Conservation (phyloP, 805 yeast species). For the Trichomonascus vanleenenianus region DNA sequence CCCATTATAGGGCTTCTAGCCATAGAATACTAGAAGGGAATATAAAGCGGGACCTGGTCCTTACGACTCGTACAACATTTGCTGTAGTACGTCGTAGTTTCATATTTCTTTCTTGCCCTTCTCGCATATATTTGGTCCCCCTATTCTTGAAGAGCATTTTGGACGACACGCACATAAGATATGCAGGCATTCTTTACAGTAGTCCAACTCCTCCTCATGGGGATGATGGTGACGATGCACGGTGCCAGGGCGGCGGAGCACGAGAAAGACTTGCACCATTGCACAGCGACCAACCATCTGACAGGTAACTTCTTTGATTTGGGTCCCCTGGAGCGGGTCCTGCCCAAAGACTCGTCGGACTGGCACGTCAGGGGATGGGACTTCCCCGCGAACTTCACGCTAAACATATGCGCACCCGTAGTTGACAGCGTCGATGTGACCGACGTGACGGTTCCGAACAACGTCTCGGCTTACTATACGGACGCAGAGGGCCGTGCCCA, state of each 20-base stretch:
- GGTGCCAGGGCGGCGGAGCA: not conserved
- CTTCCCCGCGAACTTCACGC: constrained; percentile 61
- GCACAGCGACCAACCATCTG: constrained; percentile 25
- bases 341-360: constrained; percentile 30
- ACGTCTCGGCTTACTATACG: constrained; percentile 52
- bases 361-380: constrained; percentile 71
- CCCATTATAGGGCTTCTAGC: no score
- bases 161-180: no score
- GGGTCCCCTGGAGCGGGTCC: constrained; percentile 30
- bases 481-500: constrained; percentile 36
- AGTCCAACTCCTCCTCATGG: no score
- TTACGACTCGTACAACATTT: no score
- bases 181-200: not conserved
- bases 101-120: no score
- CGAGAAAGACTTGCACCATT: constrained; percentile 4
- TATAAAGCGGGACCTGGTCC: no score
- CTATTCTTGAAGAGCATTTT: no score
- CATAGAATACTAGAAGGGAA: no score
- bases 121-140: no score
- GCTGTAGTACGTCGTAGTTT: no score
- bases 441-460: constrained; percentile 27
- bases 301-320: constrained; percentile 38
- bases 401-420: constrained; percentile 60
- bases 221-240: no score
- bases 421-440: constrained; percentile 30